Percentiles rank a stretch among this genome's conserved stretches.
These are phyloP conservation scores for Kwoniella sp. DNA, from an alignment of 768 basidiomycete genomes.

Conservation along the genomic window DNA sequence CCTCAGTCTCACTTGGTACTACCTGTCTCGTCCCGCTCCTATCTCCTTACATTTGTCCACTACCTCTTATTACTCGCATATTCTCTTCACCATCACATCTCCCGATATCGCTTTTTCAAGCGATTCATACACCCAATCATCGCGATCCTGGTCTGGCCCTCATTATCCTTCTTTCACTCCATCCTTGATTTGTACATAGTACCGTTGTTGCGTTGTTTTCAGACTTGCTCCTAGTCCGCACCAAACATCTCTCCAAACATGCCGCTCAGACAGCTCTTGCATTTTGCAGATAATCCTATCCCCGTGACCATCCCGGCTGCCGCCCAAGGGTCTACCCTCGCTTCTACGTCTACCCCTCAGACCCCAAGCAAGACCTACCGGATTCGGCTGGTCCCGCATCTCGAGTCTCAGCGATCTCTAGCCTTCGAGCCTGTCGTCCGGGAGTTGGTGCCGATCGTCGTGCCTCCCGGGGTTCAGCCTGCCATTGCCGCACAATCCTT, in stretches of 20 bases:
- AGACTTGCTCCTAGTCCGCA: no score
- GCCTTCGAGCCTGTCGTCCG: conserved; percentile 90
- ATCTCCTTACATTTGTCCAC: no score
- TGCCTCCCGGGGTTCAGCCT: conserved; percentile 31
- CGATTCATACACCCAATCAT: no score
- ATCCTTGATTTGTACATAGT: no score
- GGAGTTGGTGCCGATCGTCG: conserved; percentile 63
- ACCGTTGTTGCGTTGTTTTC: no score
- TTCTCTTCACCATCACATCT: no score
- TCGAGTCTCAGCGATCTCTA: conserved; percentile 84
- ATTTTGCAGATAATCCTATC: not conserved
- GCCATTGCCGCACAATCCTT: conserved; percentile 33
- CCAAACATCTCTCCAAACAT: not conserved
- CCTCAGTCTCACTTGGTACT: not conserved
- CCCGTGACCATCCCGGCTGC: conserved; percentile 2
- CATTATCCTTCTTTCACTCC: no score
- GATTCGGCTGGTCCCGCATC: conserved; percentile 91
- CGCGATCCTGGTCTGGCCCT: no score
- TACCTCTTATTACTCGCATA: no score
- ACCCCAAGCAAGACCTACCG: conserved; percentile 61
- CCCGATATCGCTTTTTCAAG: no score
- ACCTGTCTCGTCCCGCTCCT: not conserved
- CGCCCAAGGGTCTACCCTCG: not conserved
- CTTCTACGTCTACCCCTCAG: not conserved
- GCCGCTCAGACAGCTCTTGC: not conserved